A percentile compares a stretch with the other conserved stretches of the same genome.
Conservation (phyloP, 2,329 filamentous ascomycete genomes). For the Calonectria pseudoturangicola region DNA sequence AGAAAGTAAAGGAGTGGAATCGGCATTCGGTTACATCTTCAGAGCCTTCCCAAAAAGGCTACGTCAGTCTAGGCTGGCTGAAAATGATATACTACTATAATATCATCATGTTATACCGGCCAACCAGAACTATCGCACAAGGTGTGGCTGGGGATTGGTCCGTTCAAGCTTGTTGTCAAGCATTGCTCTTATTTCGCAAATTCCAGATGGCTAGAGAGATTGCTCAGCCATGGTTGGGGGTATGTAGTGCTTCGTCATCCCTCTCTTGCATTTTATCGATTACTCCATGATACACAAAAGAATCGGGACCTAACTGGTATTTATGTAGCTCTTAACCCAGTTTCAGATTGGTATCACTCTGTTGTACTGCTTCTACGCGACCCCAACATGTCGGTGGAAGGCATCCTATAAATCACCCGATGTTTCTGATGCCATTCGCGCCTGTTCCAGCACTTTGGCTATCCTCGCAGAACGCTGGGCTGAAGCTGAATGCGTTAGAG, state of each 20-base stretch:
- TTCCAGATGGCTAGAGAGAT: slow-evolving; percentile 35
- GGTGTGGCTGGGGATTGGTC: slow-evolving; percentile 34
- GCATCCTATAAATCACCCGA: slow-evolving; percentile 29
- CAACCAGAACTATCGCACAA: slow-evolving; percentile 6
- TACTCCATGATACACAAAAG: too few relatives aligned
- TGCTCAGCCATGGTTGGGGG: slow-evolving; percentile 35
- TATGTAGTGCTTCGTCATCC: not conserved
- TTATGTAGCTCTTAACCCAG: slow-evolving; percentile 29
- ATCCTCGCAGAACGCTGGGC: slow-evolving; percentile 37
- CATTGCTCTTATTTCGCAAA: slow-evolving; percentile 33
- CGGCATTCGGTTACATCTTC: not conserved
- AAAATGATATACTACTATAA: slow-evolving; percentile 40
- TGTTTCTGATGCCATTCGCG: slow-evolving; percentile 36
- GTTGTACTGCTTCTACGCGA: slow-evolving; percentile 36
- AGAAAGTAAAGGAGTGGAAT: slow-evolving; percentile 20
- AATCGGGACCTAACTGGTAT: not conserved
- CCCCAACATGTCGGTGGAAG: slow-evolving; percentile 23
- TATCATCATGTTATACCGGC: slow-evolving; percentile 34
- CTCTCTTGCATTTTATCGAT: not conserved
- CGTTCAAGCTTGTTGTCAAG: slow-evolving; percentile 33
- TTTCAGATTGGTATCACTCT: slow-evolving; percentile 38
- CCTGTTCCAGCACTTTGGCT: slow-evolving; percentile 36
- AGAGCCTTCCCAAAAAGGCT: slow-evolving; percentile 26
- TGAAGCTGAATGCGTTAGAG: slow-evolving; percentile 31
- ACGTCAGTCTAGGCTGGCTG: slow-evolving; percentile 31